These are phyloP conservation scores for Globisporangium perplexum DNA, from an alignment of 352 stramenopile genomes.

Conservation along the genomic window DNA sequence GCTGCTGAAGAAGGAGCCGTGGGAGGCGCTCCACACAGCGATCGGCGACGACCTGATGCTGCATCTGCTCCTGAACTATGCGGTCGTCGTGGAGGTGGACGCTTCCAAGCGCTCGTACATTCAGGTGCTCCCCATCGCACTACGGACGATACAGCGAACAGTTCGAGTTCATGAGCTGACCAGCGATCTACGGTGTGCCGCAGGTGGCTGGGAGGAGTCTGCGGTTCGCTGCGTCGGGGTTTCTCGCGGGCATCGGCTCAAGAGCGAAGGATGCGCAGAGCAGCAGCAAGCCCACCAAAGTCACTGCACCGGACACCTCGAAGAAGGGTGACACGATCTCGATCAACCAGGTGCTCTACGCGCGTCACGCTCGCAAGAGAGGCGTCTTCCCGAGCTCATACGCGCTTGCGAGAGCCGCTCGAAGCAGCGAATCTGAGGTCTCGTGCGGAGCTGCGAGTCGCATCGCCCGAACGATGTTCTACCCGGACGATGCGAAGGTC, in stretches of 20 bases:
- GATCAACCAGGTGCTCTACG: conserved; percentile 66
- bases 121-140: conserved; percentile 28
- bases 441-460: conserved; percentile 30
- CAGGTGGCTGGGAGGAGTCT: conserved; percentile 52
- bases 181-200: background rate
- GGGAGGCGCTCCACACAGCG: conserved; percentile 38
- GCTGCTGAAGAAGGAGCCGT: conserved; percentile 44
- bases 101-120: conserved; percentile 30
- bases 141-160: background rate
- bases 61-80: conserved; percentile 61
- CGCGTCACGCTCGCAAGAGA: conserved; percentile 29
- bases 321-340: conserved; percentile 17
- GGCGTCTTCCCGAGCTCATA: conserved; percentile 30
- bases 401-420: conserved; percentile 24
- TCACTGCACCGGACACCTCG: background rate
- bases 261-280: background rate
- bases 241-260: background rate
- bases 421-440: conserved; percentile 25
- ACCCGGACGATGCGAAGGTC: background rate
- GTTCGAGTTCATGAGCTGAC: background rate
- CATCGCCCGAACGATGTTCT: conserved; percentile 47
- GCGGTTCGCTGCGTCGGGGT: conserved; percentile 14
- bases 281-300: background rate
- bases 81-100: conserved; percentile 41
- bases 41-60: conserved; percentile 67